phyloP scores from a whole-genome alignment of 306 rosid species.

The Sechiopsis laciniata region DNA sequence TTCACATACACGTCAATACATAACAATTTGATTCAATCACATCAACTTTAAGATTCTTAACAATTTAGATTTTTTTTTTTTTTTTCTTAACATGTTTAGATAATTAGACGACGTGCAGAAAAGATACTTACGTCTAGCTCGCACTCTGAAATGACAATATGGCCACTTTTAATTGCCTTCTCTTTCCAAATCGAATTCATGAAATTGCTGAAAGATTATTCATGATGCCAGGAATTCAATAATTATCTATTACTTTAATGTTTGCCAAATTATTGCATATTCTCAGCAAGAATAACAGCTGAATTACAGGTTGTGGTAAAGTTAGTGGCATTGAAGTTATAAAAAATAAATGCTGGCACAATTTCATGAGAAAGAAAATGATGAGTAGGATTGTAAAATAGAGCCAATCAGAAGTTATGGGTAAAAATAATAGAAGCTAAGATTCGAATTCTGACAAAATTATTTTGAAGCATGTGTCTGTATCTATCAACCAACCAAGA shows the following conservation, averaged over 20 bases:
- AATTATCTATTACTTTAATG: neutral
- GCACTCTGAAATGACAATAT: neutral
- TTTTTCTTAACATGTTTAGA: neutral
- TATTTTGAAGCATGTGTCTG: constrained; percentile 3
- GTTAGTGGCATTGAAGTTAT: neutral
- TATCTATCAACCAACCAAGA: constrained; percentile 4
- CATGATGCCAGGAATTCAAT: neutral
- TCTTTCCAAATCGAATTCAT: neutral
- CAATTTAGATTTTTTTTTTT: too few species aligned
- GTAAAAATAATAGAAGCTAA: neutral
- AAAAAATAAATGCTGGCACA: neutral
- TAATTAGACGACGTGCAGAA: neutral
- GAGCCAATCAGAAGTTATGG: neutral
- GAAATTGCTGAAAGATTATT: neutral
- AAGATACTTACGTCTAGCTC: neutral
- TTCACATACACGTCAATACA: too few species aligned
- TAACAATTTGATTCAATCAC: too few species aligned
- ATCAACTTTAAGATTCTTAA: too few species aligned
- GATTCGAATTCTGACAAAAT: neutral
- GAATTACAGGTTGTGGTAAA: neutral
- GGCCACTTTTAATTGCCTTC: neutral
- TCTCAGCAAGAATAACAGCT: neutral
- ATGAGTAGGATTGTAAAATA: neutral
- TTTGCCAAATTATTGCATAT: constrained; percentile 4
- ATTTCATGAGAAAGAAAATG: neutral